Evolutionary conservation across 1,284 basidiomycete genomes (phyloP), one percentile per base, ranked within the genome.

Genomic region (Trametes pubescens): DNA sequence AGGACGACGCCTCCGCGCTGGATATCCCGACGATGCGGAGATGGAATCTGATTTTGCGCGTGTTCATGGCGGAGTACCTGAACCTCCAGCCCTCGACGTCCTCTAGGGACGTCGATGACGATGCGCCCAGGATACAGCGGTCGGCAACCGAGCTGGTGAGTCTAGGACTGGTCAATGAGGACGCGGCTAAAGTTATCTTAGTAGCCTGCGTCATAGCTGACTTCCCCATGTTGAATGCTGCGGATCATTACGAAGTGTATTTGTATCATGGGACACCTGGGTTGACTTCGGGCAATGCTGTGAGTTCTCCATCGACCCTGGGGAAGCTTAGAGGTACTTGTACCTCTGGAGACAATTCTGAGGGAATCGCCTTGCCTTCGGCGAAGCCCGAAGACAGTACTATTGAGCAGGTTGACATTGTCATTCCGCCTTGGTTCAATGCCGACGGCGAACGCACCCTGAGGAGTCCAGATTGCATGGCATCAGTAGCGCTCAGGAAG

Each of bases 11-110:
- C 2, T 84, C 86, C 16, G 95, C 93, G 0, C 81, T 99, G 26
- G 92, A 99, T 73, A 81, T 95, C 51, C 84, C 92, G 0, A 96
- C 96, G 0, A 87, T 98, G 83, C 85, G 90, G 51, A 85, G 92
- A 34, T 99, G 98, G 98, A 92, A 93, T 71, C 81, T 96, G 57
- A 85, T 99, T 48, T 76, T 99, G 59, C 86, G 97, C 32, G 86
- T 98, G 0, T 96, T 98, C 72, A 85, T 95, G 69, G 85, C 92
- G 1, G 96, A 98, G 78, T 99, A 99, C 76, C 84, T 99, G 13
- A 86, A 90, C 37, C 79, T 99, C 49, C 80, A 76, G 68, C 86
- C 89, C 0, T 40, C 26, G 9, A 51, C 57, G 2, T 53, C 43
- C 13, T 44, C 62, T 4, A 60, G 61, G 16, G 53, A 57, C 18